Percentiles rank a stretch among this genome's conserved stretches.
phyloP scores from a whole-genome alignment of 805 yeast genomes.

The Danielia reshetovae region DNA sequence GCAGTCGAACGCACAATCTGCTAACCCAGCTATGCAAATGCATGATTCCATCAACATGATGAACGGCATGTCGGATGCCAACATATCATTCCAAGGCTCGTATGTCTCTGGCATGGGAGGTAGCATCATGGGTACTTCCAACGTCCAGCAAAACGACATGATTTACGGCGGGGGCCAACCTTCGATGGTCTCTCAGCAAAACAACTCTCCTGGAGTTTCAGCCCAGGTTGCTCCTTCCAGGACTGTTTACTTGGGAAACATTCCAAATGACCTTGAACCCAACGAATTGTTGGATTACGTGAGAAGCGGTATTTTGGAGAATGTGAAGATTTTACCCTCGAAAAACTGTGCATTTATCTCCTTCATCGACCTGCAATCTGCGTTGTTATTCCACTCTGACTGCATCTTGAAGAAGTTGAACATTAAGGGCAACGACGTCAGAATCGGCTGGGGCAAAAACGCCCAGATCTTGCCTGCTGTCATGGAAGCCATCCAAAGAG shows the following conservation, averaged over 20 bases:
- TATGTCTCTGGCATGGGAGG: not conserved
- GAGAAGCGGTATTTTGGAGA: constrained; percentile 84
- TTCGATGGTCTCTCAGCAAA: constrained; percentile 1
- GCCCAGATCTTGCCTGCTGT: constrained; percentile 72
- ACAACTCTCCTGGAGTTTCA: not conserved
- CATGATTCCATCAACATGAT: constrained; percentile 3
- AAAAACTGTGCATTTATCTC: constrained; percentile 89
- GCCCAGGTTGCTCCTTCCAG: constrained; percentile 56
- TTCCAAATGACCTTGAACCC: constrained; percentile 77
- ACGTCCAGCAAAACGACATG: constrained; percentile 2
- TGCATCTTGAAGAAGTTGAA: constrained; percentile 80
- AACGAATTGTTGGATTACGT: constrained; percentile 86
- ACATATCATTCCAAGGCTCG: not conserved
- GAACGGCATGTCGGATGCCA: constrained; percentile 3
- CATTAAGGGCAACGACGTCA: constrained; percentile 75
- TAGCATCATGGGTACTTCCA: not conserved
- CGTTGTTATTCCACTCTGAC: constrained; percentile 88
- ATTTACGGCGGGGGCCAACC: constrained; percentile 2
- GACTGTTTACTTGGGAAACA: constrained; percentile 85
- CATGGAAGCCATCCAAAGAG: constrained; percentile 69
- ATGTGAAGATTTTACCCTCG: constrained; percentile 69
- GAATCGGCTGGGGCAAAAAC: constrained; percentile 92
- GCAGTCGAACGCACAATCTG: constrained; percentile 1
- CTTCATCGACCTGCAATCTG: constrained; percentile 83
- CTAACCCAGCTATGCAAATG: constrained; percentile 1